Conservation (phyloP, 2,329 filamentous ascomycete genomes). For the Trichoderma sp. region DNA sequence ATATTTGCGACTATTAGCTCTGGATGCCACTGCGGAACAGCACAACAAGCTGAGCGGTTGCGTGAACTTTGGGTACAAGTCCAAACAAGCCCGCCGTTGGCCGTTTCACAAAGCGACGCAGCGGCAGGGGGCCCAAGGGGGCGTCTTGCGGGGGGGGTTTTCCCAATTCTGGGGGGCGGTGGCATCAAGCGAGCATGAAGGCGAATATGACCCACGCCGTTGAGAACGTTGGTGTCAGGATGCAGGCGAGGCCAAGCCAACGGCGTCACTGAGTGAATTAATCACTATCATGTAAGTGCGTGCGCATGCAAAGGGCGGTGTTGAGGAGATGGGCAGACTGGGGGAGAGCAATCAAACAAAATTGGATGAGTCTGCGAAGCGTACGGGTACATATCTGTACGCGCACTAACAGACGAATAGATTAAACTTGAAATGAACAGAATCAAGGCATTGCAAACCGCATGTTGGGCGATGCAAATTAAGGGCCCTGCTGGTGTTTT, state of each 20-base stretch:
- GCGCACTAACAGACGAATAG: not conserved
- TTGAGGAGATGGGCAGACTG: not conserved
- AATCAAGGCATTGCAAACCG: not conserved
- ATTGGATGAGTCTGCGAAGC: not conserved
- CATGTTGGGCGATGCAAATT: conserved; percentile 10
- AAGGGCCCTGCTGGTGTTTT: conserved; percentile 17
- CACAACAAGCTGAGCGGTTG: not conserved
- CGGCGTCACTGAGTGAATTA: conserved; percentile 6
- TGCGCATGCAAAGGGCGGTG: not conserved
- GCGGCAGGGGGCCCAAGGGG: not conserved
- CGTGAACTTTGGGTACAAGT: not conserved
- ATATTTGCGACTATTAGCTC: not conserved
- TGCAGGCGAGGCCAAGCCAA: not conserved
- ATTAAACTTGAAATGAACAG: not conserved
- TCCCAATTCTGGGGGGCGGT: not conserved
- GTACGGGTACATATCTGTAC: not conserved
- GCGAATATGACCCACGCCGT: not conserved
- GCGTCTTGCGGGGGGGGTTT: not conserved
- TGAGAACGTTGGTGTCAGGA: not conserved
- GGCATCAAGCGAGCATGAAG: not conserved
- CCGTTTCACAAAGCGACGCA: conserved; percentile 11
- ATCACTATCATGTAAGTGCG: not conserved
- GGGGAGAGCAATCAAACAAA: not conserved
- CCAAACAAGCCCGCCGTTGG: not conserved
- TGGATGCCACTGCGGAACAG: not conserved